These are phyloP conservation scores for Hydnomerulius pinastri DNA, from an alignment of 768 basidiomycete genomes.

Conservation along the genomic window DNA sequence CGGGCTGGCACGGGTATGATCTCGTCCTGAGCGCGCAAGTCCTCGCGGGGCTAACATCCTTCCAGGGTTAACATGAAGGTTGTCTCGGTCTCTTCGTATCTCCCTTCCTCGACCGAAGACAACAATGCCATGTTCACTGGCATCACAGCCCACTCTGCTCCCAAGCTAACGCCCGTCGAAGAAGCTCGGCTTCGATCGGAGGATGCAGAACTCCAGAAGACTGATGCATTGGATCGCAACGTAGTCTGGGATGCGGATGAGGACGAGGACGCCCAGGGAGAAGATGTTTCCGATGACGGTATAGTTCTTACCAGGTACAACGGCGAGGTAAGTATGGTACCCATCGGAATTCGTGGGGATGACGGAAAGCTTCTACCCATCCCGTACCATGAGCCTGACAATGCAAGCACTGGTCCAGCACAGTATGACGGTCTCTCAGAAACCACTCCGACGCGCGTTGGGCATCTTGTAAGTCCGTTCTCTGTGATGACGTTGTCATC, in stretches of 20 bases:
- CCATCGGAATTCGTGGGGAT: slow-evolving; percentile 59
- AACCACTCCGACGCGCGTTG: slow-evolving; percentile 52
- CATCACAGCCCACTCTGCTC: slow-evolving; percentile 35
- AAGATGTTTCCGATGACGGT: slow-evolving; percentile 39
- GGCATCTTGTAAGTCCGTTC: slow-evolving; percentile 50
- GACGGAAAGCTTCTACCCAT: slow-evolving; percentile 55
- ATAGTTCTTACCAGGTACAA: slow-evolving; percentile 27
- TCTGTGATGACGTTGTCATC: not conserved
- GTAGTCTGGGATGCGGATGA: slow-evolving; percentile 66
- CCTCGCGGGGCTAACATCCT: not conserved
- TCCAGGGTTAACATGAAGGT: slow-evolving; percentile 69
- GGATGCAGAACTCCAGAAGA: slow-evolving; percentile 58
- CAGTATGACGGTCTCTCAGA: slow-evolving; percentile 55
- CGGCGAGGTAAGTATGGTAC: slow-evolving; percentile 28
- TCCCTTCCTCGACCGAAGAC: slow-evolving; percentile 64
- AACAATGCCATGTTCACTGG: slow-evolving; percentile 60
- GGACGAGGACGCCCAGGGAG: slow-evolving; percentile 61
- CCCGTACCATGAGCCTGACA: slow-evolving; percentile 24
- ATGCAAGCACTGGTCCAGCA: slow-evolving; percentile 5
- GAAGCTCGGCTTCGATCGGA: slow-evolving; percentile 54
- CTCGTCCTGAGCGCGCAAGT: not conserved
- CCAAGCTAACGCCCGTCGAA: slow-evolving; percentile 55
- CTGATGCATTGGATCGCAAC: slow-evolving; percentile 62
- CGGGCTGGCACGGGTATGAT: slow-evolving; percentile 70
- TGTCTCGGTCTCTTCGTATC: slow-evolving; percentile 69